These are phyloP conservation scores for Termitomyces sp. DNA, from an alignment of 768 basidiomycete species.

Conservation along the genomic window DNA sequence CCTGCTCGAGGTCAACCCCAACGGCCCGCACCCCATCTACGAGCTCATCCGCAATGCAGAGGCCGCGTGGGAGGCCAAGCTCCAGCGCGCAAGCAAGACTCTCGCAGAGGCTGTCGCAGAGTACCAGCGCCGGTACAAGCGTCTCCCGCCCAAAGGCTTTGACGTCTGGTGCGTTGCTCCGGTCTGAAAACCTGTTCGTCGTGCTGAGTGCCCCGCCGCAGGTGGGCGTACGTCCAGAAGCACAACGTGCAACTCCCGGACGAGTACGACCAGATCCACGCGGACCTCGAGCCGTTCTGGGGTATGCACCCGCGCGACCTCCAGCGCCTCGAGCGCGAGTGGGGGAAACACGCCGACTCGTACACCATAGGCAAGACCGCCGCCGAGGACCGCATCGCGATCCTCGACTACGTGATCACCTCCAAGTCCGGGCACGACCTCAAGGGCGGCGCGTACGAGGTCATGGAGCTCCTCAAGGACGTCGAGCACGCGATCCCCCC, in stretches of 20 bases:
- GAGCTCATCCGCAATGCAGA: slow-evolving; percentile 72
- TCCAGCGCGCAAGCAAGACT: slow-evolving; percentile 66
- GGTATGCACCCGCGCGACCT: slow-evolving; percentile 40
- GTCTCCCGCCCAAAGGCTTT: slow-evolving; percentile 80
- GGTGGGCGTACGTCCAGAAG: slow-evolving; percentile 44
- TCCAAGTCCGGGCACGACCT: slow-evolving; percentile 9
- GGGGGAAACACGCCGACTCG: slow-evolving; percentile 32
- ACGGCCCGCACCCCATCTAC: slow-evolving; percentile 67
- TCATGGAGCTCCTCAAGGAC: slow-evolving; percentile 34
- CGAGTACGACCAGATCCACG: slow-evolving; percentile 72
- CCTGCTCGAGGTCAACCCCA: slow-evolving; percentile 33
- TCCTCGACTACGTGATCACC: slow-evolving; percentile 23
- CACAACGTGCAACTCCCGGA: slow-evolving; percentile 73
- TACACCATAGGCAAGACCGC: slow-evolving; percentile 34
- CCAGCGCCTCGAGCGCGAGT: slow-evolving; percentile 26
- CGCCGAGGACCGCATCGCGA: slow-evolving; percentile 15
- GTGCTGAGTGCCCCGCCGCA: no score
- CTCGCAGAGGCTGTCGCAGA: slow-evolving; percentile 72
- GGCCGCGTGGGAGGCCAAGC: slow-evolving; percentile 50
- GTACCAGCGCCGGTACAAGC: slow-evolving; percentile 69
- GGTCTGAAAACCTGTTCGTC: no score
- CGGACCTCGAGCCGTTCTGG: slow-evolving; percentile 82
- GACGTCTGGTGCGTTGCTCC: slow-evolving; percentile 65
- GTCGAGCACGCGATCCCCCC: slow-evolving; percentile 36
- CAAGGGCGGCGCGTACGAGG: slow-evolving; percentile 22